A percentile compares a stretch with the other conserved stretches of the same genome.
Evolutionary conservation across 805 yeast genomes (phyloP).

Genomic region (Candida yuanshanica): DNA sequence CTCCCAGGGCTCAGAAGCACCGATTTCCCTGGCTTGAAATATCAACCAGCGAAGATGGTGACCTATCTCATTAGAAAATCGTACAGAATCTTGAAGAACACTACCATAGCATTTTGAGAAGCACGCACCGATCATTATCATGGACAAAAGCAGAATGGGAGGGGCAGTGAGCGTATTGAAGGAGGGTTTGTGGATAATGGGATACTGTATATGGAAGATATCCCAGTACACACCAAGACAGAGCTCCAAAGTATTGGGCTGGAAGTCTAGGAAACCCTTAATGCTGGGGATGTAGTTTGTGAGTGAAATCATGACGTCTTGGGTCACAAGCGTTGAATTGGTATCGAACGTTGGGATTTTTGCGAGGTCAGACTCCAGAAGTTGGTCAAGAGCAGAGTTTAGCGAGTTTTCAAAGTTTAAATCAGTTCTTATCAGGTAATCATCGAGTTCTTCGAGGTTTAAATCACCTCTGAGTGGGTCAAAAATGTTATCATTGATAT

Average conservation of each 20-base stretch:
- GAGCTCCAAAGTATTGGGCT: constrained; percentile 12
- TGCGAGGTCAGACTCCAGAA: constrained; percentile 6
- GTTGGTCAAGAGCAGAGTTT: constrained; percentile 11
- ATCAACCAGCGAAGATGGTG: constrained; percentile 56
- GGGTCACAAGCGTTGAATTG: constrained; percentile 1
- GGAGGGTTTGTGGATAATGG: constrained; percentile 41
- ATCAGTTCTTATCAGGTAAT: constrained; percentile 17
- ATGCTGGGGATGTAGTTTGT: constrained; percentile 15
- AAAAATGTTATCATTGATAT: constrained; percentile 6
- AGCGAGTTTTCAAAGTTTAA: constrained; percentile 17
- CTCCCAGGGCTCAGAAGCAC: constrained; percentile 8
- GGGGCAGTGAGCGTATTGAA: constrained; percentile 41
- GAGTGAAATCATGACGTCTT: constrained; percentile 1
- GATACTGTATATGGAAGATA: constrained; percentile 47
- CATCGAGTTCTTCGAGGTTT: constrained; percentile 15
- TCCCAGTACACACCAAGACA: constrained; percentile 42
- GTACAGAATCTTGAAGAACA: constrained; percentile 5
- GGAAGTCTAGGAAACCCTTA: constrained; percentile 17
- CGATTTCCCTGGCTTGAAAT: constrained; percentile 42
- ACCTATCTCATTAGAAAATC: constrained; percentile 21
- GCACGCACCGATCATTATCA: constrained; percentile 51
- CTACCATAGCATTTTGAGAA: constrained; percentile 27
- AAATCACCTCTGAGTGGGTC: constrained; percentile 1
- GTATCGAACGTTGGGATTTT: constrained; percentile 5
- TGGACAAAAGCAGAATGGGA: constrained; percentile 42